Base-by-base conservation (phyloP, 345 rosid species). In the Melaleuca quinquenervia region DNA sequence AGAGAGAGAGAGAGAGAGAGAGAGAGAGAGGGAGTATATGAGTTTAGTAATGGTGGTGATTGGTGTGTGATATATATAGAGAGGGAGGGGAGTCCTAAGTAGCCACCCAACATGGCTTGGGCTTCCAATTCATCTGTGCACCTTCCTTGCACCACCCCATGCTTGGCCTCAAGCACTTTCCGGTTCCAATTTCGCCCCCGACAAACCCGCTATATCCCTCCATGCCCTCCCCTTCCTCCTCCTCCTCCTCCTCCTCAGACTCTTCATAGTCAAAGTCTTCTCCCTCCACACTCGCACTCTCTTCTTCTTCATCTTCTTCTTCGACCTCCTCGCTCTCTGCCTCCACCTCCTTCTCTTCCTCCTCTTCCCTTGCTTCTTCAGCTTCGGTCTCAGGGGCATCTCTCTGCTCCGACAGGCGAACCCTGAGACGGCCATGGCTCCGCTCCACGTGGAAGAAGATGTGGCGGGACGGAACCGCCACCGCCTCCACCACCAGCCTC, bases 401-500 rank as follows among this genome's bases (percentile, higher is more conserved):
- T 24, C 7, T 70, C 80, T 36, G 24, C 80, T 70, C 80, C 80
- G 22, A 36, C 55, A 94, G 80, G 85, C 89, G 85, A 85, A 97
- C 90, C 89, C 91, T 90, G 75, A 97, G 97, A 89, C 96, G 91
- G 70, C 99, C 98, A 3, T 91, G 87, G 82, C 90, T 84, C 82
- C 98, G 92, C 86, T 97, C 96, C 51, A 93, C 92, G 12, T 90
- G 92, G 89, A 97, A 94, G 74, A 62, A 86, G 49, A 86, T 49
- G 50, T n/a, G 86, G 26, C 75, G 78, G 53, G 91, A 83, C 51
- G 92, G 90, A 75, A 87, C 89, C 55, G 75, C 82, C 51, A 91
- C 94, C 3, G 95, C 98, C 89, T 90, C 85, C 83, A 97, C 87
- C 54, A 97, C 86, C 80, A 96, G 91, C 84, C 99, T 91, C 51